Evolutionary conservation across 768 basidiomycete species (phyloP), one percentile per base, ranked within the genome.

Genomic region (Cystofilobasidium bisporidii): DNA sequence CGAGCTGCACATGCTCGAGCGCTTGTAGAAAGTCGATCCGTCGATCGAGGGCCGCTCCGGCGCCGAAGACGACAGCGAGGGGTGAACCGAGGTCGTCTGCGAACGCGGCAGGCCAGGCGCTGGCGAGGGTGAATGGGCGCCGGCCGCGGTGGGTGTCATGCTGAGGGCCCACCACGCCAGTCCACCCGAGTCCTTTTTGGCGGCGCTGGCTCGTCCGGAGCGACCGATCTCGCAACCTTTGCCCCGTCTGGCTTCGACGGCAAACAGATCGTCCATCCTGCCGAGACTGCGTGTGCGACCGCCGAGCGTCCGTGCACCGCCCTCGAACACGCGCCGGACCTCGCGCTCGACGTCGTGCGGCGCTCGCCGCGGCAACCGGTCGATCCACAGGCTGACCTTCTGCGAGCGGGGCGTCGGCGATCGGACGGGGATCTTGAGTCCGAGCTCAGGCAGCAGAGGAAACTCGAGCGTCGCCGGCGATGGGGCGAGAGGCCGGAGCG

Each of bases 351-450:
- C 28, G 28, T 56, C 53, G 53, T 32, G 3, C 30, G 17, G 17
- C 18, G 18, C 53, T 15, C 53, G 53, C 5, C 53, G 53, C 12
- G 53, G 53, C 26, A 56, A 30, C 3, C 53, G 53, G 30, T 56
- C 53, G 26, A 56, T 56, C 53, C 53, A 56, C 3, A 56, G 53
- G 53, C 53, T 56, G 28, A 56, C 53, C 53, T 56, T 56, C 5
- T 3, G 3, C 53, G 53, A 56, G 28, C 53, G 53, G 2, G 53
- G 53, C 28, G 30, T 56, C 9, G 53, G 53, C 53, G 53, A 56
- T 17, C 18, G 53, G 28, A 56, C 53, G 28, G 53, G 53, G 15
- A 56, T 32, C 53, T 56, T 56, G 28, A 56, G 28, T 26, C 26
- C 53, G 24, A 56, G 53, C 53, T 56, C 53, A 30, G 53, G 53